phyloP scores from a whole-genome alignment of 352 stramenopile genomes.

The Plasmopara halstedii region DNA sequence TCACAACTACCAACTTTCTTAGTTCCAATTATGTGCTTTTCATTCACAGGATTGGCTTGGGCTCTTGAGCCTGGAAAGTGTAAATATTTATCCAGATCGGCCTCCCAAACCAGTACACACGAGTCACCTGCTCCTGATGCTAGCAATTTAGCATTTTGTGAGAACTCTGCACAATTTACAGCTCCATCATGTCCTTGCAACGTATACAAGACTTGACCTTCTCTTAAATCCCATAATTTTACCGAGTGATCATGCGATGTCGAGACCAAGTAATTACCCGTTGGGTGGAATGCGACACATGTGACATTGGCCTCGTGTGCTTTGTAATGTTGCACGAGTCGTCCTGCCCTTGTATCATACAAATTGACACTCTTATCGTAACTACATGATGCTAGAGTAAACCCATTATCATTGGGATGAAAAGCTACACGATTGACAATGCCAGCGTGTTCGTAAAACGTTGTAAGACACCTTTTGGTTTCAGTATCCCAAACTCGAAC shows the following conservation, averaged over 20 bases:
- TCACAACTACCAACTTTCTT: constrained; percentile 5
- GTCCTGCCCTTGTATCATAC: constrained; percentile 77
- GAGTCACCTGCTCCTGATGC: constrained; percentile 68
- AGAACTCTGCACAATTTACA: constrained; percentile 64
- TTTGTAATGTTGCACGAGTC: constrained; percentile 89
- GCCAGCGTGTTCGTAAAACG: constrained; percentile 83
- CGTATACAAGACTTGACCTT: constrained; percentile 90
- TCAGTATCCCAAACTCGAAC: constrained; percentile 90
- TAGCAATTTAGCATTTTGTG: constrained; percentile 51
- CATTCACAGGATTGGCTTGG: constrained; percentile 1
- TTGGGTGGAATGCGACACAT: constrained; percentile 84
- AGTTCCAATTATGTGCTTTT: constrained; percentile 3
- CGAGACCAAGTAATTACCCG: constrained; percentile 88
- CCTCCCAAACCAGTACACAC: constrained; percentile 83
- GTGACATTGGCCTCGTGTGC: constrained; percentile 79
- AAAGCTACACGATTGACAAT: constrained; percentile 83
- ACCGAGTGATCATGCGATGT: constrained; percentile 81
- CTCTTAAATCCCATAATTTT: constrained; percentile 90
- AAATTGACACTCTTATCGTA: constrained; percentile 72
- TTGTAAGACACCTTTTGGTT: constrained; percentile 57
- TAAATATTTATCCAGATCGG: constrained; percentile 72
- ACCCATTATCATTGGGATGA: constrained; percentile 63
- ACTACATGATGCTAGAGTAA: constrained; percentile 54
- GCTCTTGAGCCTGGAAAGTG: constrained; percentile 13
- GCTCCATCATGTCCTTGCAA: constrained; percentile 81